Conservation (phyloP, 306 rosid genomes). For the Geum urbanum region DNA sequence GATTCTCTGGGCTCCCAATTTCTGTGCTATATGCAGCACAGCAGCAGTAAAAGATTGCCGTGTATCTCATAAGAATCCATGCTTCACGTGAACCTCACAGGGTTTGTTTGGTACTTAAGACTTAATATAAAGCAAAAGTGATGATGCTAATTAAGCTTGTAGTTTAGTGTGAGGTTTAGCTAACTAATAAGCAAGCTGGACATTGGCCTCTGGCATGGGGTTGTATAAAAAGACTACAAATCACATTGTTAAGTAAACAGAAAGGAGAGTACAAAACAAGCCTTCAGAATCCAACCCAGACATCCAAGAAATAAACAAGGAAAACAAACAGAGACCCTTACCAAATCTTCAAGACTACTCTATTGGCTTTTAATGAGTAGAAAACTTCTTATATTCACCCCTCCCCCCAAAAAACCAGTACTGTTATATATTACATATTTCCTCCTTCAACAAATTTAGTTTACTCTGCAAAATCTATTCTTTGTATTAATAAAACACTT, state of each 20-base stretch:
- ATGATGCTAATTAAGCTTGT: background rate
- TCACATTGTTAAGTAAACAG: background rate
- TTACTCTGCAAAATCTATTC: too few species aligned
- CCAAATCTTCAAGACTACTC: background rate
- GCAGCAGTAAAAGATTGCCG: too few species aligned
- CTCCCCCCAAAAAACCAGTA: background rate
- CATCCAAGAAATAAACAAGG: background rate
- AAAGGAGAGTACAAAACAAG: constrained; percentile 2
- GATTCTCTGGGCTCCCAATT: too few species aligned
- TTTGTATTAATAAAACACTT: too few species aligned
- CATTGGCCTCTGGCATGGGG: background rate
- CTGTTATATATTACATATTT: background rate
- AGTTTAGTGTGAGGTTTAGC: background rate
- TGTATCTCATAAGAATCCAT: background rate
- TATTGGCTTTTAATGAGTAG: background rate
- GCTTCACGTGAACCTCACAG: constrained; percentile 14
- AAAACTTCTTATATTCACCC: background rate
- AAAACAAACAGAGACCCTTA: too few species aligned
- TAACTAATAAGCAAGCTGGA: background rate
- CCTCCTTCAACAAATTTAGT: too few species aligned
- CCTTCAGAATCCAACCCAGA: background rate
- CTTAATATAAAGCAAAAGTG: background rate
- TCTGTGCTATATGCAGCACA: too few species aligned
- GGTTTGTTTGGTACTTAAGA: background rate
- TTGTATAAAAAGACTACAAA: constrained; percentile 1